Base-by-base conservation (phyloP, 2,329 filamentous ascomycete species). In the Fusarium albidum region DNA sequence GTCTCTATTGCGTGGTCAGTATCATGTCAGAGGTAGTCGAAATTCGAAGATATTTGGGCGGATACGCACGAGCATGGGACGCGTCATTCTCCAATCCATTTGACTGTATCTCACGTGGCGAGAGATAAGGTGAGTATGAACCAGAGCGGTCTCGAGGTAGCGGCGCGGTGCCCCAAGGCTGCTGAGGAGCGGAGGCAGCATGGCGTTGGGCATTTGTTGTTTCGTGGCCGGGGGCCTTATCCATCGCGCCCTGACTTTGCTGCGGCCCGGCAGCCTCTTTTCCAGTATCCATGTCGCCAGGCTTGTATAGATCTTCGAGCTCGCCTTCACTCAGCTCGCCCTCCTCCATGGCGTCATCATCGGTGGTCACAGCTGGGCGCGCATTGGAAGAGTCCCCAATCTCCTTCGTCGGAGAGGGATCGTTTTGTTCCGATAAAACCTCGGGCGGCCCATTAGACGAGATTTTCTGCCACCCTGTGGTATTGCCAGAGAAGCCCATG, bases 241-340 rank as follows among this genome's bases (percentile, higher is more conserved):
- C 9, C 33, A 38, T 10, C 9, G 26, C 21, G n/a, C 21, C 28
- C 27, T 37, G 31, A 13, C 11, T 26, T 15, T 51, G 51, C 15
- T 13, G 10, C 17, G 9, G 28, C 14, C 28, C 14, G 9, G 25
- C 37, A 21, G 25, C 37, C 35, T 25, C 26, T 18, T 40, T 45
- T 8, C 26, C 29, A 6, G 56, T 48, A 9, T 54, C 59, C 14
- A 48, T 42, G 13, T 61, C 58, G 12, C 46, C 52, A 9, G 80
- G 77, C 41, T 83, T 80, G 55, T 85, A 85, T 3, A 81, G 64
- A 62, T 85, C 81, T 42, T 85, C 82, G 41, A 82, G 79, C 63
- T 88, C 86, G 14, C 80, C 83, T 64, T 94, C 91, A 58, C 85
- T 90, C 26, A 95, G 71, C 70, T 96, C 91, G 13, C 89, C 90